A percentile compares a stretch with the other conserved stretches of the same genome.
These are phyloP conservation scores for Dactylorhiza incarnata DNA, from an alignment of 106 monocot species.

Conservation along the genomic window DNA sequence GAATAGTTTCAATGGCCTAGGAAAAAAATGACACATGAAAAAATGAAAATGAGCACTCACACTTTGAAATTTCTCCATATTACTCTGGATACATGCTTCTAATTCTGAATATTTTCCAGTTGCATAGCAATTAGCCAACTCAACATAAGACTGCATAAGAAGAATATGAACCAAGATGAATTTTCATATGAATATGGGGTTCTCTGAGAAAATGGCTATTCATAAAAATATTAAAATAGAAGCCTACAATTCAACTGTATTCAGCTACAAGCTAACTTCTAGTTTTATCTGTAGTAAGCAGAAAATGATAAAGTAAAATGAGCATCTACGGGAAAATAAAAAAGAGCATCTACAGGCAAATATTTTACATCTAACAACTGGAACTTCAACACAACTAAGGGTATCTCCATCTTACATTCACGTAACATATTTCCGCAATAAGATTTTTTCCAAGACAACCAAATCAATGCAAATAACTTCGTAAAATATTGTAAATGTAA, in stretches of 20 bases:
- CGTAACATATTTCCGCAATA: not conserved
- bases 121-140: slow-evolving; percentile 54
- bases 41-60: slow-evolving; percentile 30
- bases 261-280: not conserved
- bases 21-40: not conserved
- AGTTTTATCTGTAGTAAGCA: not conserved
- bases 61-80: slow-evolving; percentile 70
- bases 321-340: not conserved
- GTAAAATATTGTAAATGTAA: no score
- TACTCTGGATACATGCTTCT: slow-evolving; percentile 55
- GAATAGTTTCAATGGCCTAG: not conserved
- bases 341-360: not conserved
- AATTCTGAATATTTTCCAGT: slow-evolving; percentile 60
- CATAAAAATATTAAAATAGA: not conserved
- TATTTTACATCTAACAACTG: not conserved
- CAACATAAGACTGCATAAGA: slow-evolving; percentile 57
- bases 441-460: not conserved
- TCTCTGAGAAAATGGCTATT: not conserved
- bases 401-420: not conserved
- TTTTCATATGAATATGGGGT: not conserved
- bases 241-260: not conserved
- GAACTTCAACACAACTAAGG: not conserved
- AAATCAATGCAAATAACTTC: not conserved
- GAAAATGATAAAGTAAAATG: no score
- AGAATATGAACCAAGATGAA: not conserved